Conservation (phyloP, 2,329 filamentous ascomycete genomes). For the Aphanoascus verrucosus region DNA sequence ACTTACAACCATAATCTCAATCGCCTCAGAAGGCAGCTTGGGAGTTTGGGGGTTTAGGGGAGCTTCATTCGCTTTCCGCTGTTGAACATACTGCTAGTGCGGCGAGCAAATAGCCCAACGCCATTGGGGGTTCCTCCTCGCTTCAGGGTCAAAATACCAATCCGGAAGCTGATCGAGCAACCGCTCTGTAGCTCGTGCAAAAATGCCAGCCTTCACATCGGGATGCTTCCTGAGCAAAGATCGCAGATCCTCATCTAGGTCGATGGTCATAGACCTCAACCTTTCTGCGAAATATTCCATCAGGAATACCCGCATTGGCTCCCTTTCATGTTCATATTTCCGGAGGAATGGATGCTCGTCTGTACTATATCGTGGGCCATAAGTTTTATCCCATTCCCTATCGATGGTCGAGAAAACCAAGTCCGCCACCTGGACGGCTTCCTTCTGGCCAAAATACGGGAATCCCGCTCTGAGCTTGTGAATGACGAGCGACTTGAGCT, state of each 20-base stretch:
- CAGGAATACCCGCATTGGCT: slow-evolving; percentile 9
- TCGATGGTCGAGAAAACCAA: slow-evolving; percentile 3
- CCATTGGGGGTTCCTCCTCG: neutral
- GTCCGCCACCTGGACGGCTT: slow-evolving; percentile 3
- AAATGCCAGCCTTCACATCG: neutral
- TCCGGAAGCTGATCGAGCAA: neutral
- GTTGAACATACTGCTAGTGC: no score
- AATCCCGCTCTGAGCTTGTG: slow-evolving; percentile 9
- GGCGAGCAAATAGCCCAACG: no score
- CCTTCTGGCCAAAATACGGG: neutral
- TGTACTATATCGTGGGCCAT: neutral
- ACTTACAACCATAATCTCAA: no score
- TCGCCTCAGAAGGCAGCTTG: no score
- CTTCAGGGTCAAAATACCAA: neutral
- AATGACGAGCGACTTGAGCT: slow-evolving; percentile 5
- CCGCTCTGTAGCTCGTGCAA: neutral
- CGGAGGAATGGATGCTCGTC: neutral
- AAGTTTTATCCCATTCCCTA: neutral
- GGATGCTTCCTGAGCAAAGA: slow-evolving; percentile 1
- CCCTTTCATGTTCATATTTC: slow-evolving; percentile 4
- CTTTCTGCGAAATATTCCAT: slow-evolving; percentile 8
- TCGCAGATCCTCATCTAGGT: neutral
- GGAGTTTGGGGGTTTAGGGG: no score
- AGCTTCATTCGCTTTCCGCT: no score
- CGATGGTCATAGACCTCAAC: neutral